Conservation (phyloP, 805 yeast genomes). For the Wickerhamiella sergipiensis region DNA sequence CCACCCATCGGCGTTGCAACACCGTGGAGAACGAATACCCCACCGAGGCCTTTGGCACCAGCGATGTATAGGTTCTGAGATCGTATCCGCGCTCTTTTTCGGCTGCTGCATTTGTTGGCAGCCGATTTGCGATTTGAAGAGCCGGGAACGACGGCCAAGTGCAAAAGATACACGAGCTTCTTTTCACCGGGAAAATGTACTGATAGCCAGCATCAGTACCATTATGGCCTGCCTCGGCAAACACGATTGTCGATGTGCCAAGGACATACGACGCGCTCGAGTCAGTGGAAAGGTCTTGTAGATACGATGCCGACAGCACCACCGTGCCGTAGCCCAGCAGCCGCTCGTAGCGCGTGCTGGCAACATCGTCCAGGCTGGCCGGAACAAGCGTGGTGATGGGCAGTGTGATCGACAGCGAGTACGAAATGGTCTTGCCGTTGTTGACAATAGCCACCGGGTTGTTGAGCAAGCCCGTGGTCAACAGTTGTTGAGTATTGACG, state of each 20-base stretch:
- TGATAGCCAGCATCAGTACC: not conserved
- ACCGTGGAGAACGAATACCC: slow-evolving; percentile 12
- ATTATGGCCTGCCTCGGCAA: not conserved
- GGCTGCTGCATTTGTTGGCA: not conserved
- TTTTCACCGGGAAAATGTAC: not conserved
- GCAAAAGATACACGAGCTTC: not conserved
- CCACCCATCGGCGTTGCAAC: slow-evolving; percentile 10
- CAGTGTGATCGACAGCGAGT: not conserved
- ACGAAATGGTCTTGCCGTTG: not conserved
- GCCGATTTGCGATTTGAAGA: slow-evolving; percentile 2
- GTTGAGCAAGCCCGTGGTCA: not conserved
- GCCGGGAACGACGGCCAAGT: slow-evolving; percentile 12
- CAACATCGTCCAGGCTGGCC: not conserved
- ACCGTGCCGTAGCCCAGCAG: slow-evolving; percentile 12
- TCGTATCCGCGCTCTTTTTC: not conserved
- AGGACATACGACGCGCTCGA: not conserved
- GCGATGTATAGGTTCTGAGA: slow-evolving; percentile 8
- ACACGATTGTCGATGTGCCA: not conserved
- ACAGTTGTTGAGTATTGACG: not conserved
- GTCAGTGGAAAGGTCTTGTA: not conserved
- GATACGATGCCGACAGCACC: slow-evolving; percentile 1
- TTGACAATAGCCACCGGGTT: not conserved
- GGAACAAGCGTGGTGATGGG: not conserved
- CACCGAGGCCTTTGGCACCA: slow-evolving; percentile 10
- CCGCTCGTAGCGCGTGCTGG: not conserved